phyloP scores from a whole-genome alignment of 768 basidiomycete species.

The Mycena floridula region DNA sequence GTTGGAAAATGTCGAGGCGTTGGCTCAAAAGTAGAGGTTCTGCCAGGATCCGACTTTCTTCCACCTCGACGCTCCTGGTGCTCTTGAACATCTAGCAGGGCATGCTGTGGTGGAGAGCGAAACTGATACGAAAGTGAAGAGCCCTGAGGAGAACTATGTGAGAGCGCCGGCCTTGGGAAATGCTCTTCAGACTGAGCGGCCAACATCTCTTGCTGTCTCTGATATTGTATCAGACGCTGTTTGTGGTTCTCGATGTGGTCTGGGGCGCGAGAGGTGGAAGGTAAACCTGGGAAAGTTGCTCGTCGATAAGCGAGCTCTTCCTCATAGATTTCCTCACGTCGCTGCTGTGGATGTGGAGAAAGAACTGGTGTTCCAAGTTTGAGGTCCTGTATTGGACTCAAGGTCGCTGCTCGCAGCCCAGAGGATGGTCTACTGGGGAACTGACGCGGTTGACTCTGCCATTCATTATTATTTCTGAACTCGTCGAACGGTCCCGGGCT shows the following conservation, averaged over 20 bases:
- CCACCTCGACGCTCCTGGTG: no score
- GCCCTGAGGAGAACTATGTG: not conserved
- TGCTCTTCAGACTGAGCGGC: not conserved
- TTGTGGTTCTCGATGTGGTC: slow-evolving; percentile 16
- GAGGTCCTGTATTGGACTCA: slow-evolving; percentile 1
- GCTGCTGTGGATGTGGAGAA: slow-evolving; percentile 9
- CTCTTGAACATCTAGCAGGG: no score
- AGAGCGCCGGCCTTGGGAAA: not conserved
- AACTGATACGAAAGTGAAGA: not conserved
- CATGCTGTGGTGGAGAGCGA: slow-evolving; percentile 9
- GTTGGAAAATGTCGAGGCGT: slow-evolving; percentile 6
- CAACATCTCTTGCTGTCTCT: slow-evolving; percentile 9
- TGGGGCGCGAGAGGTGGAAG: no score
- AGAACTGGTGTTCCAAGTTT: slow-evolving; percentile 14
- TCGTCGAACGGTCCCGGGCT: not conserved
- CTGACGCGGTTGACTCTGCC: slow-evolving; percentile 2
- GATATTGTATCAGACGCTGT: slow-evolving; percentile 15
- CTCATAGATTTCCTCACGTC: no score
- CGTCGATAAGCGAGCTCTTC: slow-evolving; percentile 13
- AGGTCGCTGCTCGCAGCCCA: no score
- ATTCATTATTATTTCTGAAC: not conserved
- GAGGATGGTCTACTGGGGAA: no score
- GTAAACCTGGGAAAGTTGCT: no score
- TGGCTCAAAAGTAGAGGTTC: slow-evolving; percentile 7
- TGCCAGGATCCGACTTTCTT: slow-evolving; percentile 3